Conservation (phyloP, 306 rosid genomes). For the Styphnolobium japonicum region DNA sequence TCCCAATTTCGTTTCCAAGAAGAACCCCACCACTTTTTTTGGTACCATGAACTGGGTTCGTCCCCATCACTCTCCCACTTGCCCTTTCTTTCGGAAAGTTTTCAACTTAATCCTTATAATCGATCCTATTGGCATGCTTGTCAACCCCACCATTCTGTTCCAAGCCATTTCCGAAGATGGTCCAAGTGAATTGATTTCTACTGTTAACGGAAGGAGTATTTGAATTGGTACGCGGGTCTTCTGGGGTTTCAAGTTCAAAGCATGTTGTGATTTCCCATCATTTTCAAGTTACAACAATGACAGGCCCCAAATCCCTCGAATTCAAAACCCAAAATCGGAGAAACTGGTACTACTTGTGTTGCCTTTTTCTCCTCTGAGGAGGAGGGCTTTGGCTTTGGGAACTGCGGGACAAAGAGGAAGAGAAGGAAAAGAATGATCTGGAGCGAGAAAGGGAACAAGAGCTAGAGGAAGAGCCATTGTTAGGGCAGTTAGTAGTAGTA, state of each 20-base stretch:
- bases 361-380: too few species aligned
- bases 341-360: too few species aligned
- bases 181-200: conserved; percentile 30
- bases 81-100: conserved; percentile 14
- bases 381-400: too few species aligned
- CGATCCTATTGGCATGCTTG: background rate
- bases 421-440: too few species aligned
- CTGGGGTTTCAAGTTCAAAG: conserved; percentile 15
- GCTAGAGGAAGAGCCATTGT: too few species aligned
- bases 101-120: conserved; percentile 7
- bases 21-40: background rate
- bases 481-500: too few species aligned
- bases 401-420: too few species aligned
- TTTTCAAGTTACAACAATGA: too few species aligned
- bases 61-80: conserved; percentile 34
- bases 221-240: background rate
- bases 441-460: too few species aligned
- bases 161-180: conserved; percentile 10
- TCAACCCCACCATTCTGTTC: conserved; percentile 8
- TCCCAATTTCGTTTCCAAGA: conserved; percentile 17
- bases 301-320: too few species aligned
- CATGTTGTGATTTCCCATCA: too few species aligned
- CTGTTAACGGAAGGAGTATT: background rate
- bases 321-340: too few species aligned
- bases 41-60: conserved; percentile 13